Evolutionary conservation across 192 early-diverging fungal species (phyloP).

Genomic region (Coemansia sp.): DNA sequence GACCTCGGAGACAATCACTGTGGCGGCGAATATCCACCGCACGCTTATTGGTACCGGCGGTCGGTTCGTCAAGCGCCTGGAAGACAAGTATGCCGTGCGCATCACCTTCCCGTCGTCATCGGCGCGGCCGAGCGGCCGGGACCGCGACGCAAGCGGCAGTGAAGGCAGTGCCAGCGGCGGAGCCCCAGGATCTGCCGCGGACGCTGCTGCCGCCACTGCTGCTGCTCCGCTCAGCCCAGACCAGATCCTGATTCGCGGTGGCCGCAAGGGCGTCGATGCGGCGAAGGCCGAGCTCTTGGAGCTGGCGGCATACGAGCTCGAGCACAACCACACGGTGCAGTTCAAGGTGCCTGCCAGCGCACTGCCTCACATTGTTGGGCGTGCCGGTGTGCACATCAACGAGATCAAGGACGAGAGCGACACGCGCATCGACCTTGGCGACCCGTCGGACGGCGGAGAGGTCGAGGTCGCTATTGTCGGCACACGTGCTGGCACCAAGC

Average conservation of each 20-base stretch:
- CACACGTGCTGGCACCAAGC: conserved; percentile 53
- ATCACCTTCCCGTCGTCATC: conserved; percentile 65
- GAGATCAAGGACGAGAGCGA: conserved; percentile 71
- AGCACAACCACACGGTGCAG: conserved; percentile 62
- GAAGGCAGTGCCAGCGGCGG: no score
- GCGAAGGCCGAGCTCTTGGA: conserved; percentile 82
- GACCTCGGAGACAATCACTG: conserved; percentile 53
- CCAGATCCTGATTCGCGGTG: conserved; percentile 79
- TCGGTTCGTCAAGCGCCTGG: conserved; percentile 65
- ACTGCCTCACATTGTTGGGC: conserved; percentile 78
- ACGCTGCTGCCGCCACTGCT: no score
- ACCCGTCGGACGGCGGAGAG: conserved; percentile 8
- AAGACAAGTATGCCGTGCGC: conserved; percentile 71
- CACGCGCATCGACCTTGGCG: conserved; percentile 71
- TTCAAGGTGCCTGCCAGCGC: conserved; percentile 62
- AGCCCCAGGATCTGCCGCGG: no score
- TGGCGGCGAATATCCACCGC: conserved; percentile 63
- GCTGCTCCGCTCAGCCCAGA: conserved; percentile 43
- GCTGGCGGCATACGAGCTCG: conserved; percentile 77
- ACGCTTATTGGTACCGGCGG: conserved; percentile 69
- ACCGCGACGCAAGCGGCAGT: conserved; percentile 29
- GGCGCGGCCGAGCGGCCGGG: conserved; percentile 14
- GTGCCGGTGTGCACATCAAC: conserved; percentile 62
- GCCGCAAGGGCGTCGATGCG: conserved; percentile 71
- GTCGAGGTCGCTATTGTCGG: conserved; percentile 54